Percentiles rank a stretch among this genome's conserved stretches.
Evolutionary conservation across 2,329 filamentous ascomycete genomes (phyloP).

Genomic region (Penicillium psychrosexuale): DNA sequence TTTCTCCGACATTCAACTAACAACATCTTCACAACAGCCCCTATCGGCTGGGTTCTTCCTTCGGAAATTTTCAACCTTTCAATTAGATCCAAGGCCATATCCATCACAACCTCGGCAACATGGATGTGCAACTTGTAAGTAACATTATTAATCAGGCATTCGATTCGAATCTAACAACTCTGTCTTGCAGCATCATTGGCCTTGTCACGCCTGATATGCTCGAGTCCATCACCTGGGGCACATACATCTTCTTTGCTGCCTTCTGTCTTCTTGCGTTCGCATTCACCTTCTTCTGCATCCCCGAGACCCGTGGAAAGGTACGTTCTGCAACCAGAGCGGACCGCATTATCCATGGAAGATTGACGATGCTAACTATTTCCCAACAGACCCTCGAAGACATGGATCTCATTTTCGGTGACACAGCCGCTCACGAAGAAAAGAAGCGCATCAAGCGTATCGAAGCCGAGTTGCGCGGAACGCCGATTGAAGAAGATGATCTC

Average conservation of each 20-base stretch:
- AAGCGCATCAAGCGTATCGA: conserved; percentile 40
- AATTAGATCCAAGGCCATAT: conserved; percentile 39
- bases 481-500: conserved; percentile 18
- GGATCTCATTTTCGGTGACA: conserved; percentile 48
- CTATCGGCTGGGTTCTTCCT: conserved; percentile 40
- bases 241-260: conserved; percentile 42
- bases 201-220: conserved; percentile 40
- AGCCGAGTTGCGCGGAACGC: conserved; percentile 32
- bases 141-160: background rate
- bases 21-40: conserved; percentile 21
- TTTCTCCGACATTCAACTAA: background rate
- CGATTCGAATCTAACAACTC: background rate
- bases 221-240: conserved; percentile 36
- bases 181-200: conserved; percentile 31
- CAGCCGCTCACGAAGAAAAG: conserved; percentile 38
- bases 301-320: conserved; percentile 38
- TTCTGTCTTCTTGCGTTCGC: conserved; percentile 36
- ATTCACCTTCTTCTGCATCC: conserved; percentile 37
- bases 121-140: conserved; percentile 43
- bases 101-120: conserved; percentile 38
- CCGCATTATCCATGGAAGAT: background rate
- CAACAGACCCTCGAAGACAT: conserved; percentile 54
- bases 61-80: conserved; percentile 41
- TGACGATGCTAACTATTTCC: background rate
- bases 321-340: background rate